A percentile compares a stretch with the other conserved stretches of the same genome.
phyloP scores from a whole-genome alignment of 1,139 yeast species.

The Hyphopichia pseudoburtonii region DNA sequence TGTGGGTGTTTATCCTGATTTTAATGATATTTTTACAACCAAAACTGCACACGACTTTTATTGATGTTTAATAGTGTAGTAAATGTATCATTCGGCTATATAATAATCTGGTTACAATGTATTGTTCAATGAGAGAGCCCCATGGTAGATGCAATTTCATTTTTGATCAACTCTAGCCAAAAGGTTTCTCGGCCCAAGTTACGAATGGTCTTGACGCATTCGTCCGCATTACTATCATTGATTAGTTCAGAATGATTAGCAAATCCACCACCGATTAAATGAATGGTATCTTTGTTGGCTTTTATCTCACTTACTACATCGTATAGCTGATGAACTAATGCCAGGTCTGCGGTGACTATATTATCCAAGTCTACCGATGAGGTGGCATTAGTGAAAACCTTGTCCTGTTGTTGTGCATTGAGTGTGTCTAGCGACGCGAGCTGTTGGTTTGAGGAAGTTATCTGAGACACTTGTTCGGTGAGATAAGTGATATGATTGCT shows the following conservation, averaged over 20 bases:
- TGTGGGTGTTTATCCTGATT: neutral
- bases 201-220: conserved; percentile 58
- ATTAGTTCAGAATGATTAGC: conserved; percentile 33
- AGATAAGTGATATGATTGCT: conserved; percentile 35
- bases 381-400: conserved; percentile 18
- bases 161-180: conserved; percentile 41
- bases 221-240: conserved; percentile 42
- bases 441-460: conserved; percentile 25
- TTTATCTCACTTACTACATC: conserved; percentile 63
- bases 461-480: conserved; percentile 25
- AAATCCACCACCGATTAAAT: conserved; percentile 56
- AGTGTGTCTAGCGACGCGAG: conserved; percentile 23
- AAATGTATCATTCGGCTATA: neutral
- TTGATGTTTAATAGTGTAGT: conserved; percentile 5
- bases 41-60: neutral
- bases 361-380: conserved; percentile 29
- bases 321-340: conserved; percentile 52
- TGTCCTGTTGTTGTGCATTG: conserved; percentile 20
- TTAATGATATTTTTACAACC: neutral
- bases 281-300: conserved; percentile 66
- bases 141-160: conserved; percentile 31
- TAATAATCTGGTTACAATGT: neutral
- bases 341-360: conserved; percentile 42
- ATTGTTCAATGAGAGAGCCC: conserved; percentile 12
- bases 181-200: conserved; percentile 77